A percentile compares a stretch with the other conserved stretches of the same genome.
These are phyloP conservation scores for Sporothrix brunneoviolacea DNA, from an alignment of 2,329 filamentous ascomycete genomes.

Conservation along the genomic window DNA sequence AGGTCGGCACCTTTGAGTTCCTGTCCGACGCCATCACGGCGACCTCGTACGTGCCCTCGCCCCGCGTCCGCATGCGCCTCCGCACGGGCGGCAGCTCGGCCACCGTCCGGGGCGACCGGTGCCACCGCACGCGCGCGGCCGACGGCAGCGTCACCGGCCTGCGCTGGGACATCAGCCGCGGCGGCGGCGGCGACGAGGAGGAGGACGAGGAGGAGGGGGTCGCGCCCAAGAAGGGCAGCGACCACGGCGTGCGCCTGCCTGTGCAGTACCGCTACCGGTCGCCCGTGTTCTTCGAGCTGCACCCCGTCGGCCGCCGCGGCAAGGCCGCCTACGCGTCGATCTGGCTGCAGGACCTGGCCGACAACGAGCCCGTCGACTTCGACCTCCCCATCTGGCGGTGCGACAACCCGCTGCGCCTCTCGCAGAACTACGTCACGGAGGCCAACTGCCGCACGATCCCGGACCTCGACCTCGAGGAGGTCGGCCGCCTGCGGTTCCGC, in stretches of 20 bases:
- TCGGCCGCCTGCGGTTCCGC: slow-evolving; percentile 74
- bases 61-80: slow-evolving; percentile 69
- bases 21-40: slow-evolving; percentile 62
- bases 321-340: slow-evolving; percentile 70
- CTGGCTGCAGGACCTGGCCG: slow-evolving; percentile 80
- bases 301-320: slow-evolving; percentile 59
- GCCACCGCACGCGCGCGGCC: slow-evolving; percentile 50
- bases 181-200: slow-evolving; percentile 33
- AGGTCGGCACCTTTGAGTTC: slow-evolving; percentile 92
- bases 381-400: slow-evolving; percentile 91
- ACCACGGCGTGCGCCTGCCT: slow-evolving; percentile 60
- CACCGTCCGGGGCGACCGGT: slow-evolving; percentile 58
- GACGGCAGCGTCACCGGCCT: slow-evolving; percentile 42
- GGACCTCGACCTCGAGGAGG: slow-evolving; percentile 68
- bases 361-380: slow-evolving; percentile 69
- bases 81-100: slow-evolving; percentile 80
- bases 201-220: too few species aligned
- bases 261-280: slow-evolving; percentile 88
- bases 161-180: slow-evolving; percentile 38
- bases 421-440: slow-evolving; percentile 87
- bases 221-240: too few species aligned
- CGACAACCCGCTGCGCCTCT: slow-evolving; percentile 64
- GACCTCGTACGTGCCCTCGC: slow-evolving; percentile 50
- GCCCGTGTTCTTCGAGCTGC: slow-evolving; percentile 83
- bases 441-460: slow-evolving; percentile 63